Evolutionary conservation across 2,329 filamentous ascomycete species (phyloP).

Genomic region (Paracorniculantispora psalliotae): DNA sequence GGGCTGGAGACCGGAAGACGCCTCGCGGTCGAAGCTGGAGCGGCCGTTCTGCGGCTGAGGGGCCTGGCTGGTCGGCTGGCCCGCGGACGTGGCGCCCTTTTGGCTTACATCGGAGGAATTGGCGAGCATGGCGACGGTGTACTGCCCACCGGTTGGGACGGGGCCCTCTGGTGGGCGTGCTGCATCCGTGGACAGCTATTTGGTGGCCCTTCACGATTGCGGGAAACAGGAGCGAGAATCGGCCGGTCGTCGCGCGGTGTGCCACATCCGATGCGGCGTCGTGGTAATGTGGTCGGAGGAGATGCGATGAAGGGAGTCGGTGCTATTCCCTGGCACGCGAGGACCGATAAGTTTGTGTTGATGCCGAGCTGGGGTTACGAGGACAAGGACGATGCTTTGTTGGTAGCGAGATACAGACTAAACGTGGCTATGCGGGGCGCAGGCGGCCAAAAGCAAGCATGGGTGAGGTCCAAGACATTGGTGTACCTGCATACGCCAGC

Average conservation of each 20-base stretch:
- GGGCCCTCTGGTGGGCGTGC: conserved; percentile 29
- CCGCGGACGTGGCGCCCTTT: conserved; percentile 8
- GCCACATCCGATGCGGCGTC: conserved; percentile 4
- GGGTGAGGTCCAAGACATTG: neutral
- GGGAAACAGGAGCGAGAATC: conserved; percentile 15
- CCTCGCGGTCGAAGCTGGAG: conserved; percentile 53
- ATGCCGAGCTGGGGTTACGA: neutral
- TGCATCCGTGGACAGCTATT: conserved; percentile 30
- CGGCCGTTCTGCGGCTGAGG: conserved; percentile 28
- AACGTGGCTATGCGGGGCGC: conserved; percentile 4
- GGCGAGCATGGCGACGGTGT: conserved; percentile 29
- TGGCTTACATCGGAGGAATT: conserved; percentile 25
- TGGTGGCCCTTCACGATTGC: conserved; percentile 4
- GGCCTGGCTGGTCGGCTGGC: conserved; percentile 29
- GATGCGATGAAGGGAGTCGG: neutral
- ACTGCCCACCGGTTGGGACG: conserved; percentile 35
- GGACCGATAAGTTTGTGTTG: neutral
- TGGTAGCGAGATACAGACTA: conserved; percentile 1
- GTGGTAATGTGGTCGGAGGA: neutral
- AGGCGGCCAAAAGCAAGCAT: conserved; percentile 9
- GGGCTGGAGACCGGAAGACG: conserved; percentile 42
- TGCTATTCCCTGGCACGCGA: neutral
- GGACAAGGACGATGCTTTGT: conserved; percentile 1
- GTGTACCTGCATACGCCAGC: neutral
- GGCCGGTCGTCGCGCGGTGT: conserved; percentile 8